These are phyloP conservation scores for Cercospora citrullina DNA, from an alignment of 2,329 filamentous ascomycete genomes.

Conservation along the genomic window DNA sequence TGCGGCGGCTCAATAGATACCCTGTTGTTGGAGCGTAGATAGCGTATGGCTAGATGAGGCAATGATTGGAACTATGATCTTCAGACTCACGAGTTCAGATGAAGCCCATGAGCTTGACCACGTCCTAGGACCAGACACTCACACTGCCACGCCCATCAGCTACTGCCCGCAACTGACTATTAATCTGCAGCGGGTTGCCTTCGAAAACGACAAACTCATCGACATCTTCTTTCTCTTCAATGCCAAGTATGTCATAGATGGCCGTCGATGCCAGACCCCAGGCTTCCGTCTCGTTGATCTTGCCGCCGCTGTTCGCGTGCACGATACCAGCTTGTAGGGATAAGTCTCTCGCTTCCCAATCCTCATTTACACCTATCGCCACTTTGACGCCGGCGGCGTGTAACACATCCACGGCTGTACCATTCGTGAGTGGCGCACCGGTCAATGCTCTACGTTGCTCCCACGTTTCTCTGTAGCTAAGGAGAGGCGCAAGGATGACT, in stretches of 20 bases:
- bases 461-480: conserved; percentile 58
- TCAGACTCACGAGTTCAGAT: not conserved
- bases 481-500: conserved; percentile 62
- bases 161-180: conserved; percentile 57
- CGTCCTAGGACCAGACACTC: conserved; percentile 29
- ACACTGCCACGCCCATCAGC: conserved; percentile 44
- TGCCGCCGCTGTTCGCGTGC: conserved; percentile 57
- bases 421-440: conserved; percentile 66
- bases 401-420: conserved; percentile 60
- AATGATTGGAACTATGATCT: not conserved
- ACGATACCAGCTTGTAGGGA: conserved; percentile 62
- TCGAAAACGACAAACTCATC: conserved; percentile 63
- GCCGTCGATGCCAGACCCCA: conserved; percentile 59
- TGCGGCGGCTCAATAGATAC: conserved; percentile 13
- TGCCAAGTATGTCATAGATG: conserved; percentile 59
- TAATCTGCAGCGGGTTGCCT: conserved; percentile 63
- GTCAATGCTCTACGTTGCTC: conserved; percentile 63
- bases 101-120: not conserved
- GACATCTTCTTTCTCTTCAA: conserved; percentile 33
- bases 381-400: conserved; percentile 59
- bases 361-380: conserved; percentile 61
- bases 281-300: conserved; percentile 56
- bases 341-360: conserved; percentile 63
- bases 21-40: conserved; percentile 12
- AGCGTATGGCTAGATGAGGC: conserved; percentile 1